Percentiles rank a stretch among this genome's conserved stretches.
Conservation (phyloP, 2,329 filamentous ascomycete species). For the Alternaria sp. region DNA sequence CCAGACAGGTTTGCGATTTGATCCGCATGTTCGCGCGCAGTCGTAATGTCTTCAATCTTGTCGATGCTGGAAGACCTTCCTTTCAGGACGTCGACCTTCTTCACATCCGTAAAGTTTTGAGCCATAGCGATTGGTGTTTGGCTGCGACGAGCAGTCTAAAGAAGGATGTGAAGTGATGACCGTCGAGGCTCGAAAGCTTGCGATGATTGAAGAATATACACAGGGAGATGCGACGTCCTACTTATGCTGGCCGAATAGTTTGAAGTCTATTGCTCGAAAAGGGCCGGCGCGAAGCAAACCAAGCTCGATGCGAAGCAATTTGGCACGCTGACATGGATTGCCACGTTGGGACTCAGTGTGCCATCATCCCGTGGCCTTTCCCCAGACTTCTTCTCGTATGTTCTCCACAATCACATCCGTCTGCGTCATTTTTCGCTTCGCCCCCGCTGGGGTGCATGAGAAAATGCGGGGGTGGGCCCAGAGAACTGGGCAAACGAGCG, state of each 20-base stretch:
- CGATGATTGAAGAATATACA: neutral
- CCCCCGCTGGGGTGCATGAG: constrained; percentile 3
- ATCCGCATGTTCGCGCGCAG: constrained; percentile 26
- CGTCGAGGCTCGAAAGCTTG: neutral
- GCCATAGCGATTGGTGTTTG: neutral
- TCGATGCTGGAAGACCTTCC: constrained; percentile 24
- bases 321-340: neutral
- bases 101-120: constrained; percentile 11
- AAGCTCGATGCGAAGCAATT: neutral
- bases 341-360: neutral
- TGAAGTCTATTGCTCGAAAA: neutral
- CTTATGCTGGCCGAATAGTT: constrained; percentile 1
- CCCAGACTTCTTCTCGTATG: neutral
- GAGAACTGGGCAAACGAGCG: neutral
- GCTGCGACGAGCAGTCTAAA: neutral
- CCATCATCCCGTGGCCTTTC: constrained; percentile 1
- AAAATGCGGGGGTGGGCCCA: neutral
- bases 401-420: neutral
- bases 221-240: constrained; percentile 1
- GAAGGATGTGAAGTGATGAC: neutral
- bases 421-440: constrained; percentile 9
- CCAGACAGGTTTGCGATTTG: constrained; percentile 35
- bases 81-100: constrained; percentile 17
- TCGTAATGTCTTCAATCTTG: constrained; percentile 37
- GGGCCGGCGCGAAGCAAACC: constrained; percentile 3